A percentile compares a stretch with the other conserved stretches of the same genome.
Conservation (phyloP, 768 basidiomycete genomes). For the Russula ochroleuca region DNA sequence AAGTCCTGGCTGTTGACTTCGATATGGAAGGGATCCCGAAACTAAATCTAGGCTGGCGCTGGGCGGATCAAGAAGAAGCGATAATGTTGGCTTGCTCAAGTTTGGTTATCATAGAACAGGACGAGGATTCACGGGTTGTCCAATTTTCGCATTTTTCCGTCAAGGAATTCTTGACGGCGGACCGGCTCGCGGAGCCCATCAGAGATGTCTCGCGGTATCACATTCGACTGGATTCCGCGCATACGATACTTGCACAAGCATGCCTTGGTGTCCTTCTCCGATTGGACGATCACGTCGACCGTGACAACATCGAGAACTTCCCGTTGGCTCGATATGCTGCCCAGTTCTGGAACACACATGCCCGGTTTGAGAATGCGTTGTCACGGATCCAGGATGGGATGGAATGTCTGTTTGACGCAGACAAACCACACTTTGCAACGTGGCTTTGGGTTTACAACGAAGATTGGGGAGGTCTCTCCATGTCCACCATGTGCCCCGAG, state of each 20-base stretch:
- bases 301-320: not conserved
- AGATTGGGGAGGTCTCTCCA: too few species aligned
- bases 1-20: too few species aligned
- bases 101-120: not conserved
- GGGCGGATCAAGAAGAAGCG: not conserved
- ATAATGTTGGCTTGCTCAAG: constrained; percentile 5
- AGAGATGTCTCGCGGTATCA: not conserved
- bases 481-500: not conserved
- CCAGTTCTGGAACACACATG: not conserved
- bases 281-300: not conserved
- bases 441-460: not conserved
- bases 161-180: constrained; percentile 1
- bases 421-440: not conserved
- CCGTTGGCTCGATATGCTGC: not conserved
- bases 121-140: not conserved
- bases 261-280: constrained; percentile 3
- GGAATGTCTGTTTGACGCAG: not conserved
- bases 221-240: not conserved
- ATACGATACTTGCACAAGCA: constrained; percentile 1
- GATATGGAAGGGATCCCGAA: not conserved
- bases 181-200: not conserved
- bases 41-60: not conserved
- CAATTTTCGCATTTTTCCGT: not conserved
- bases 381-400: not conserved
- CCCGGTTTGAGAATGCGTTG: not conserved